Evolutionary conservation across 139 green algal species (phyloP).

Genomic region (Chlamydomonas incerta): DNA sequence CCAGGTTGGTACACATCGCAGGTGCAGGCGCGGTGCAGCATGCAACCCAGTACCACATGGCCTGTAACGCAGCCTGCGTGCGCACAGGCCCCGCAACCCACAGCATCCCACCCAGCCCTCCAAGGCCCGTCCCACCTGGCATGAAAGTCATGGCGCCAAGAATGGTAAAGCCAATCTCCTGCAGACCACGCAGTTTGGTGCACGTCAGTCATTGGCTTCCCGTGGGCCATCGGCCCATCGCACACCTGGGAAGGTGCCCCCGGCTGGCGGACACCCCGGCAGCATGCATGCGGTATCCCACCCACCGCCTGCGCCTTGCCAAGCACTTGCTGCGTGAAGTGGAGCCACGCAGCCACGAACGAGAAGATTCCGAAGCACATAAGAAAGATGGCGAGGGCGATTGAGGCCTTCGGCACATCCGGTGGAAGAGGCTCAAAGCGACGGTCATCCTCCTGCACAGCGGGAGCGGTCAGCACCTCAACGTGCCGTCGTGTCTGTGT

Average conservation of each 20-base stretch:
- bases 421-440: not conserved
- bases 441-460: slow-evolving; percentile 19
- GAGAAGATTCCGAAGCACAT: slow-evolving; percentile 50
- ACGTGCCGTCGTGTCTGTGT: too few relatives aligned
- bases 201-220: too few relatives aligned
- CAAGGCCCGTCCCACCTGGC: slow-evolving; percentile 39
- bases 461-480: too few relatives aligned
- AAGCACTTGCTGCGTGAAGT: slow-evolving; percentile 63
- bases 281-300: not conserved
- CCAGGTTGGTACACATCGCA: too few relatives aligned
- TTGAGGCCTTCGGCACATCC: slow-evolving; percentile 37
- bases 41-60: too few relatives aligned
- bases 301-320: slow-evolving; percentile 68
- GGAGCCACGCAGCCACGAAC: slow-evolving; percentile 64
- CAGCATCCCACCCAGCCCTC: not conserved
- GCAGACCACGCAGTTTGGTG: too few relatives aligned
- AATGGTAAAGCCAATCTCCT: slow-evolving; percentile 66
- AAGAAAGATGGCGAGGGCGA: slow-evolving; percentile 60
- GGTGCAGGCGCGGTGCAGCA: too few relatives aligned
- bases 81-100: too few relatives aligned
- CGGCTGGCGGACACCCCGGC: not conserved
- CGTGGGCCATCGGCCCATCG: too few relatives aligned
- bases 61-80: too few relatives aligned
- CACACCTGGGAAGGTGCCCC: too few relatives aligned
- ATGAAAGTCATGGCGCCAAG: slow-evolving; percentile 59